A percentile compares a stretch with the other conserved stretches of the same genome.
Conservation (phyloP, 805 yeast genomes). For the Pichia insulana region DNA sequence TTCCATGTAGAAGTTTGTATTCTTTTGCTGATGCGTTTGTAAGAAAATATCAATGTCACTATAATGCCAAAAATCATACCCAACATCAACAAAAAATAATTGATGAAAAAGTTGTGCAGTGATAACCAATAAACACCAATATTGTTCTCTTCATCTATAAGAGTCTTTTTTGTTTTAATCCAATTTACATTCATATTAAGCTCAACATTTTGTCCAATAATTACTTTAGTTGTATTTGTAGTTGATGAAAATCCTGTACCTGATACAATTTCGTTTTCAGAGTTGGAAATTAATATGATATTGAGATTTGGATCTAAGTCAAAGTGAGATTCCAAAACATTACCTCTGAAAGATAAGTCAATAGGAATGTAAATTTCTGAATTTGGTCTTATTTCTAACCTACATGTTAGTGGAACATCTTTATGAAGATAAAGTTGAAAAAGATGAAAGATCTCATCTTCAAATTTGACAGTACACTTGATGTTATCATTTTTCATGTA, state of each 20-base stretch:
- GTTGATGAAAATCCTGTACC: constrained; percentile 54
- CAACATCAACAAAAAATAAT: constrained; percentile 4
- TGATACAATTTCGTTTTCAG: constrained; percentile 34
- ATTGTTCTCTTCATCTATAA: not conserved
- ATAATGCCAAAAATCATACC: constrained; percentile 20
- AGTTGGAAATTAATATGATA: constrained; percentile 33
- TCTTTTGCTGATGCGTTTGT: constrained; percentile 18
- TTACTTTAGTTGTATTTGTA: constrained; percentile 49
- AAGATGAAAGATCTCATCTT: constrained; percentile 60
- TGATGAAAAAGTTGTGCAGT: not conserved
- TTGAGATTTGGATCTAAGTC: constrained; percentile 56
- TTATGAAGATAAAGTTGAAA: constrained; percentile 72
- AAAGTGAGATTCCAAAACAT: constrained; percentile 56
- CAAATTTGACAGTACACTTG: constrained; percentile 52
- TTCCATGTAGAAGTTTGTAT: constrained; percentile 17
- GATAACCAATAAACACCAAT: constrained; percentile 5
- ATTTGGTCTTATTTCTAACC: constrained; percentile 42
- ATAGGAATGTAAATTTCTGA: constrained; percentile 47
- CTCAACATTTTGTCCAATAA: constrained; percentile 57
- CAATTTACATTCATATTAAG: constrained; percentile 52
- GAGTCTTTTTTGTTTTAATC: constrained; percentile 22
- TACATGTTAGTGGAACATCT: constrained; percentile 67
- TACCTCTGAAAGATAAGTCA: constrained; percentile 57
- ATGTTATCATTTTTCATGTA: constrained; percentile 45
- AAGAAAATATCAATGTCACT: constrained; percentile 17